Evolutionary conservation across 2,329 filamentous ascomycete species (phyloP).

Genomic region (Pyrenophora teres): DNA sequence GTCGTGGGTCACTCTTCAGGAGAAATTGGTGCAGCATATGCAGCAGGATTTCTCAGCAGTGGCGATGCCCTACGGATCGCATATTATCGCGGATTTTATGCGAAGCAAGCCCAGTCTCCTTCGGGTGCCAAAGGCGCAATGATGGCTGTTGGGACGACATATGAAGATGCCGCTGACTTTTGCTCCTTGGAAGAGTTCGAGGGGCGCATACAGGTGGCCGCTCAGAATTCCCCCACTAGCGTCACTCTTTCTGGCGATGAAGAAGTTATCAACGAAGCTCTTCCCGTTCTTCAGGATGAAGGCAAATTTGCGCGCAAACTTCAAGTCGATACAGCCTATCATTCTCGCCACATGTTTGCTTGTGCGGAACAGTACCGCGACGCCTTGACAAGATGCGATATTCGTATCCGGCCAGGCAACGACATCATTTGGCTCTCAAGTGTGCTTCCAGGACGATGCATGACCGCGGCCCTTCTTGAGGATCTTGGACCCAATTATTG

Average conservation of each 20-base stretch:
- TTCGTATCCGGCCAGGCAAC: too few species aligned
- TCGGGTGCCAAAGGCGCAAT: slow-evolving; percentile 35
- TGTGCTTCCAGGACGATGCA: too few species aligned
- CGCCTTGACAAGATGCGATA: too few species aligned
- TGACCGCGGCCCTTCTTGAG: too few species aligned
- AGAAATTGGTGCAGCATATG: slow-evolving; percentile 33
- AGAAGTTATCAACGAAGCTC: slow-evolving; percentile 43
- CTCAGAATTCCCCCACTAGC: slow-evolving; percentile 38
- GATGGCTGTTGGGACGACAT: slow-evolving; percentile 31
- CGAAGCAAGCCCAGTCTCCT: background rate
- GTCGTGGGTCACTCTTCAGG: slow-evolving; percentile 15
- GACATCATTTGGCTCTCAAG: too few species aligned
- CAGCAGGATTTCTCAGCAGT: slow-evolving; percentile 15
- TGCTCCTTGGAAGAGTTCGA: slow-evolving; percentile 8
- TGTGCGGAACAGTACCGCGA: too few species aligned
- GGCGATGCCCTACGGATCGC: slow-evolving; percentile 21
- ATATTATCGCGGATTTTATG: slow-evolving; percentile 24
- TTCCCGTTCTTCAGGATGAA: slow-evolving; percentile 41
- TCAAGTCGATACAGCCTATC: slow-evolving; percentile 53
- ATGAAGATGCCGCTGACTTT: background rate
- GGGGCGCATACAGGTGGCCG: slow-evolving; percentile 27
- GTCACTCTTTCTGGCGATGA: slow-evolving; percentile 54
- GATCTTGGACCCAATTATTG: too few species aligned
- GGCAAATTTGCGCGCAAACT: slow-evolving; percentile 49
- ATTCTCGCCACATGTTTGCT: slow-evolving; percentile 50